phyloP scores from a whole-genome alignment of 257 asterid genomes.

The Galeopsis tetrahit region DNA sequence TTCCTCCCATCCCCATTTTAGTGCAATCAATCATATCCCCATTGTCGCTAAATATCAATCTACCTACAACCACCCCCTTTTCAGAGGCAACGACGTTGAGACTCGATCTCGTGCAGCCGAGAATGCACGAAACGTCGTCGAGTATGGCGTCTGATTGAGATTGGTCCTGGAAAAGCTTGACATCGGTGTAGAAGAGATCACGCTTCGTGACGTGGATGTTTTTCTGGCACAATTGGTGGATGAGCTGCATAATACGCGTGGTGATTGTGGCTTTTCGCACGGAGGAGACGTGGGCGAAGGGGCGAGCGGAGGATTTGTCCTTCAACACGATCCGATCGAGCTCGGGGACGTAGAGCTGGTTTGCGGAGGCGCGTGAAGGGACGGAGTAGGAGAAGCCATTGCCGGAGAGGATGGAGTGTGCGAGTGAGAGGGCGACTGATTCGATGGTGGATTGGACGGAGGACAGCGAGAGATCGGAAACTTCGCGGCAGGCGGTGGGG shows the following conservation, averaged over 20 bases:
- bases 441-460: slow-evolving; percentile 72
- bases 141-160: slow-evolving; percentile 74
- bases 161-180: slow-evolving; percentile 85
- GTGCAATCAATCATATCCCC: slow-evolving; percentile 94
- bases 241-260: slow-evolving; percentile 73
- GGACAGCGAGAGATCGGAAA: slow-evolving; percentile 68
- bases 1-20: slow-evolving; percentile 93
- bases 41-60: slow-evolving; percentile 74
- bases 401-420: slow-evolving; percentile 81
- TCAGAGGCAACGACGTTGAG: slow-evolving; percentile 81
- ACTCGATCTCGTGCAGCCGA: slow-evolving; percentile 88
- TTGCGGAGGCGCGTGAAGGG: slow-evolving; percentile 85
- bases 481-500: slow-evolving; percentile 79
- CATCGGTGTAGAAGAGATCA: slow-evolving; percentile 87
- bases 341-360: slow-evolving; percentile 88
- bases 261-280: slow-evolving; percentile 82
- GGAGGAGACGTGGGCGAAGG: slow-evolving; percentile 75
- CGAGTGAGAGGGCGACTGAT: slow-evolving; percentile 57
- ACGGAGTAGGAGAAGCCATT: slow-evolving; percentile 73
- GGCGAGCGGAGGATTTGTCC: slow-evolving; percentile 73
- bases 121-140: slow-evolving; percentile 78
- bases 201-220: slow-evolving; percentile 93
- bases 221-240: slow-evolving; percentile 73
- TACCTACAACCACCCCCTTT: slow-evolving; percentile 87
- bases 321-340: slow-evolving; percentile 86